Conservation (phyloP, 2,329 filamentous ascomycete genomes). For the Venturiaceae sp. region DNA sequence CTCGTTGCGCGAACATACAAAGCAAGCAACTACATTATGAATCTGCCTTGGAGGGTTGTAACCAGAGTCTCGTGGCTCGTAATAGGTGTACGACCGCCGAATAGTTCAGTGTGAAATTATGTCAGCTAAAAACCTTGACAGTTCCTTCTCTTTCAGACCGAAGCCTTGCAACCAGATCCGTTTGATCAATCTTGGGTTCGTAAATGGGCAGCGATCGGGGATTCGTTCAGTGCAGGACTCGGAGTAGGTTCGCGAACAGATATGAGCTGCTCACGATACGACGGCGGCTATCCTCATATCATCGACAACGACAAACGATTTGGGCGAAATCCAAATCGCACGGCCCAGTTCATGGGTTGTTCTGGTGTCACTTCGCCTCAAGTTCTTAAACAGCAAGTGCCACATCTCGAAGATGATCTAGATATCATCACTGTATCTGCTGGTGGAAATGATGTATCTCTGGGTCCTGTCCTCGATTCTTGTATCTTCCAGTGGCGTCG, state of each 20-base stretch:
- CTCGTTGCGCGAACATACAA: no score
- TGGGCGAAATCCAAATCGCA: slow-evolving; percentile 11
- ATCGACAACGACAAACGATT: slow-evolving; percentile 14
- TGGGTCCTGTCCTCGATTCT: slow-evolving; percentile 18
- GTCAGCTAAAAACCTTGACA: no score
- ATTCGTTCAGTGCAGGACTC: slow-evolving; percentile 22
- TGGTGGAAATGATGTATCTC: slow-evolving; percentile 22
- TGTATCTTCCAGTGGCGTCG: slow-evolving; percentile 23
- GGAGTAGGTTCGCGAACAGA: slow-evolving; percentile 19
- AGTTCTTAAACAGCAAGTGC: slow-evolving; percentile 17
- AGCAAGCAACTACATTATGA: no score
- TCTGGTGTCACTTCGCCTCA: slow-evolving; percentile 19
- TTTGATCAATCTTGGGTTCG: slow-evolving; percentile 11
- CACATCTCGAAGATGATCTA: slow-evolving; percentile 12
- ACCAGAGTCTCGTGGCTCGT: no score
- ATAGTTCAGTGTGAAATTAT: no score
- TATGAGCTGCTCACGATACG: slow-evolving; percentile 20
- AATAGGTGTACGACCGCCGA: no score
- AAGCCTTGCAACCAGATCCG: background rate
- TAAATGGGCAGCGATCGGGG: slow-evolving; percentile 20
- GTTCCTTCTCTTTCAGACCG: no score
- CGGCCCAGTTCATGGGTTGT: slow-evolving; percentile 20
- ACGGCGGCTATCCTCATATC: slow-evolving; percentile 18
- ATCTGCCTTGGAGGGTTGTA: no score
- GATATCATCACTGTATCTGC: slow-evolving; percentile 22